Percentiles rank a stretch among this genome's conserved stretches.
These are phyloP conservation scores for Monilinia polystroma DNA, from an alignment of 2,329 filamentous ascomycete genomes.

Conservation along the genomic window DNA sequence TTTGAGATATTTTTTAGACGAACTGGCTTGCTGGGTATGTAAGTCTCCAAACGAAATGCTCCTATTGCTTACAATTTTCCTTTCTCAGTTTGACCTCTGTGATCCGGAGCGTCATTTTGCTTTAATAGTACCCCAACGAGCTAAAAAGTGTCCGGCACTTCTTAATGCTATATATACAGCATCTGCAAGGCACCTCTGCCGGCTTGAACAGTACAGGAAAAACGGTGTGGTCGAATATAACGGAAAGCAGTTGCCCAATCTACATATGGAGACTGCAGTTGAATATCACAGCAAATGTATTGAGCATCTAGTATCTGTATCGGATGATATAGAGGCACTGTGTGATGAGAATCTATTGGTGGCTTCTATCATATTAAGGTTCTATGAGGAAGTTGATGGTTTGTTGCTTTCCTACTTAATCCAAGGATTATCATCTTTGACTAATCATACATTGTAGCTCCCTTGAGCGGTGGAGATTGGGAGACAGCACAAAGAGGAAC, in stretches of 20 bases:
- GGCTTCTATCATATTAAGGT: constrained; percentile 42
- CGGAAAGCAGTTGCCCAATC: constrained; percentile 33
- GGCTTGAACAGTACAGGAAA: constrained; percentile 34
- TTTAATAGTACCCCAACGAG: constrained; percentile 44
- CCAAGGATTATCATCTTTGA: background rate
- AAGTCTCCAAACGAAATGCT: background rate
- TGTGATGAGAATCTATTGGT: constrained; percentile 44
- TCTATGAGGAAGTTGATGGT: constrained; percentile 46
- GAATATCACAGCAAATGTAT: constrained; percentile 46
- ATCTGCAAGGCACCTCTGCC: constrained; percentile 43
- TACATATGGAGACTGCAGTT: constrained; percentile 42
- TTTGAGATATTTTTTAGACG: constrained; percentile 35
- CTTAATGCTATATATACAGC: constrained; percentile 39
- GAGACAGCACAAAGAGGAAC: constrained; percentile 31
- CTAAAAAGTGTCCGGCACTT: constrained; percentile 44
- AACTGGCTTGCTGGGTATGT: constrained; percentile 34
- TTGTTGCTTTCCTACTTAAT: background rate
- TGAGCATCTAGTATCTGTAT: constrained; percentile 43
- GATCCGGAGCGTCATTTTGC: constrained; percentile 45
- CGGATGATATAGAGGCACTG: constrained; percentile 41
- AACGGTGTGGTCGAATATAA: constrained; percentile 34
- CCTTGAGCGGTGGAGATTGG: constrained; percentile 31
- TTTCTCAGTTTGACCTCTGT: constrained; percentile 44
- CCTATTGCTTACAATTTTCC: constrained; percentile 3
- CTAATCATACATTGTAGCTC: constrained; percentile 24